Conservation (phyloP, 306 rosid species). For the Quercus bicolor region DNA sequence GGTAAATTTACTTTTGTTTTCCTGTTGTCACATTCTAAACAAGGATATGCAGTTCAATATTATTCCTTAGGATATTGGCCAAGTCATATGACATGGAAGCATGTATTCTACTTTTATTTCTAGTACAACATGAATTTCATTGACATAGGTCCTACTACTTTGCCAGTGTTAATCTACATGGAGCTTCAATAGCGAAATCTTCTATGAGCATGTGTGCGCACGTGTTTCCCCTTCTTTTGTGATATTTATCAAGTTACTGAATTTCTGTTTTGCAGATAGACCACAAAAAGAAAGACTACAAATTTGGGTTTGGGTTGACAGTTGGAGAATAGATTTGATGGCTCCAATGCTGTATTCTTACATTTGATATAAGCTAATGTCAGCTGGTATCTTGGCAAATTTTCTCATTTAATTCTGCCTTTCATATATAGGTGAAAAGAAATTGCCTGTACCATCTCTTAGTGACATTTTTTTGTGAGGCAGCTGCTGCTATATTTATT, state of each 20-base stretch:
- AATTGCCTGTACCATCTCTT: not conserved
- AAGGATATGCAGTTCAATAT: too few relatives aligned
- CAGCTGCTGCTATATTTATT: not conserved
- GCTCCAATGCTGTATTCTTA: not conserved
- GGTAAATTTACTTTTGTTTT: too few relatives aligned
- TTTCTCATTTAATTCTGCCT: not conserved
- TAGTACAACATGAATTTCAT: too few relatives aligned
- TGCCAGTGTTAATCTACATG: too few relatives aligned
- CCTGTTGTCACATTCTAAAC: too few relatives aligned
- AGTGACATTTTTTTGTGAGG: not conserved
- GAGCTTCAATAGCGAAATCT: not conserved
- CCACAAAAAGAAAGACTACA: conserved; percentile 92
- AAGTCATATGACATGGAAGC: too few relatives aligned
- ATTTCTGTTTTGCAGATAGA: conserved; percentile 63
- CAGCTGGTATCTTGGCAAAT: not conserved
- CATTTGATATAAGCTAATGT: not conserved
- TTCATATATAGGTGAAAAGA: not conserved
- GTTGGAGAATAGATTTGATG: conserved; percentile 72
- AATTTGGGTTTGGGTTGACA: conserved; percentile 94
- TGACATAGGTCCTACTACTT: too few relatives aligned
- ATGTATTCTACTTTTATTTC: too few relatives aligned
- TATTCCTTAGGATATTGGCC: too few relatives aligned
- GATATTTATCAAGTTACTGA: conserved; percentile 7
- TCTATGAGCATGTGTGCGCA: not conserved
- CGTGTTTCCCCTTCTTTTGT: not conserved